These are phyloP conservation scores for Trichosanthes cucumerina DNA, from an alignment of 306 rosid species.

Conservation along the genomic window DNA sequence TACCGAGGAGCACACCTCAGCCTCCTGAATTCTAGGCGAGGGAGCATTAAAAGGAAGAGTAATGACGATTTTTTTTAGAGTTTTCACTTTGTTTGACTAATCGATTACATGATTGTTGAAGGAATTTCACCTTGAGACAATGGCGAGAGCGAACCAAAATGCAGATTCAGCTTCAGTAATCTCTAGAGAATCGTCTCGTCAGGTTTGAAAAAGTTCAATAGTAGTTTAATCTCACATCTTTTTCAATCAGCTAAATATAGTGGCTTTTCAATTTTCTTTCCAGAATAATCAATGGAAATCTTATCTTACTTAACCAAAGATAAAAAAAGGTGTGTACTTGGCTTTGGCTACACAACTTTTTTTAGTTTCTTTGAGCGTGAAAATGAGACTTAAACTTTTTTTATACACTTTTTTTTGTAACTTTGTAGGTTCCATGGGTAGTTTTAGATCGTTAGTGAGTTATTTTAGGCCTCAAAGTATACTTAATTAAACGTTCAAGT, in stretches of 20 bases:
- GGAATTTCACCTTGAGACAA: slow-evolving; percentile 89
- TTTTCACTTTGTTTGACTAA: not conserved
- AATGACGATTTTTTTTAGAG: not conserved
- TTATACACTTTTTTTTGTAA: too few species aligned
- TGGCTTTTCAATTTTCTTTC: slow-evolving; percentile 4
- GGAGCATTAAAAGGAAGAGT: not conserved
- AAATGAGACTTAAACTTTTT: too few species aligned
- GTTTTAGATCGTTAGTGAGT: too few species aligned
- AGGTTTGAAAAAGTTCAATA: slow-evolving; percentile 31
- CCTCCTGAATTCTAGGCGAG: slow-evolving; percentile 77
- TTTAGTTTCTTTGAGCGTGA: too few species aligned
- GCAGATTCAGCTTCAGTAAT: slow-evolving; percentile 58
- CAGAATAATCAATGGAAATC: slow-evolving; percentile 57
- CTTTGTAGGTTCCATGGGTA: too few species aligned
- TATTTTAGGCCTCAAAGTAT: too few species aligned
- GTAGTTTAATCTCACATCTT: not conserved
- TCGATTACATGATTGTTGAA: slow-evolving; percentile 9
- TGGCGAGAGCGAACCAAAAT: slow-evolving; percentile 61
- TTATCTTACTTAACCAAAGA: slow-evolving; percentile 68
- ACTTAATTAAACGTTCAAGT: too few species aligned
- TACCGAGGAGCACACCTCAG: slow-evolving; percentile 70
- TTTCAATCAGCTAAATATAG: not conserved
- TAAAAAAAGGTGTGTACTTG: too few species aligned
- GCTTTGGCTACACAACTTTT: too few species aligned
- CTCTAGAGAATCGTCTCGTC: slow-evolving; percentile 50